Evolutionary conservation across 169 alveolate genomes (phyloP), one percentile per base, ranked within the genome.

Genomic region (Plasmodium sp.): DNA sequence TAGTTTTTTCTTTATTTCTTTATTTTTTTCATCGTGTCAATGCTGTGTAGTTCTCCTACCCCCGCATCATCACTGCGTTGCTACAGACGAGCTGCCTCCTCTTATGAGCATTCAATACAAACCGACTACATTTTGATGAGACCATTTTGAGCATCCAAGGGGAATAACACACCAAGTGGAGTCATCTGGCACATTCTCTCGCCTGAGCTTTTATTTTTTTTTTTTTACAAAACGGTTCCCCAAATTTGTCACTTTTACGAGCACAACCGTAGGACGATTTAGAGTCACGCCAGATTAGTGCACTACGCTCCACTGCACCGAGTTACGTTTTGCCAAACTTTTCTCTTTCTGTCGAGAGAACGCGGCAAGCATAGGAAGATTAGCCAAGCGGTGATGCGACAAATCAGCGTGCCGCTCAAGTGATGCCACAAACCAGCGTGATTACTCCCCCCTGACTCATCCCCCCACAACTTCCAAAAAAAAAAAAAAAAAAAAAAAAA

Each of bases 401-500:
- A 51, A 51, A 51, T 12, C 7, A 51, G 1, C 54, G 54, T 0
- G 14, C 6, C 54, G 16, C 5, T 43, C 9, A 43, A 6, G 54
- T 5, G 54, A 43, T 43, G 54, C 16, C 5, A 43, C 54, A 43
- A 43, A 43, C 9, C 16, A 9, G 14, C 62, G 62, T 51, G 62
- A 16, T 51, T 51, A 0, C 18, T 36, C 18, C 62, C 58, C 62
- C 62, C 62, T 51, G 27, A 51, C 9, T 51, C 62, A 51, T 16
- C 1, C 62, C 5, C 45, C 45, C 45, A 0, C 9, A 5, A 2
- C 45, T 7, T 9, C 58, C 56, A 48, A 48, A 48, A 16, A 84
- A 84, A 84, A 77, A 31, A 79, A 88, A 16, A 43, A 43, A 43
- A 14, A 84, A 84, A 84, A 77, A 33, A 81, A 90, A 18, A 71